phyloP scores from a whole-genome alignment of 176 grass and related monocot genomes.

The Oryza longistaminata region DNA sequence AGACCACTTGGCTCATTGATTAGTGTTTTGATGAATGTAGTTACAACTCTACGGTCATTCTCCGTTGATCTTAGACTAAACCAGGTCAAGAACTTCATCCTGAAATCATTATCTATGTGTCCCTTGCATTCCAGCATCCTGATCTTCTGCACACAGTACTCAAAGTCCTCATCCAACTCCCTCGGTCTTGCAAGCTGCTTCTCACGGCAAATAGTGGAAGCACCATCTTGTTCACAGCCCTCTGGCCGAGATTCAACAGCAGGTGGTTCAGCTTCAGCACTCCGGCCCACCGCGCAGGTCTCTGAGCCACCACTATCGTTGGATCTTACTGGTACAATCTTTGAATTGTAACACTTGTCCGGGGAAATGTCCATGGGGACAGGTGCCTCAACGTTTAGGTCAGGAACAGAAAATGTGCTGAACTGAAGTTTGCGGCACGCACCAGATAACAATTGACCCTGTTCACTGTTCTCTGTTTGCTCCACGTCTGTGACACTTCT shows the following conservation, averaged over 20 bases:
- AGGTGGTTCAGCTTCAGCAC: conserved; percentile 52
- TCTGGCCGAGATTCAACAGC: conserved; percentile 61
- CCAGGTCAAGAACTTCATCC: conserved; percentile 95
- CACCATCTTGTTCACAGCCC: conserved; percentile 48
- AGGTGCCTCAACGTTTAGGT: conserved; percentile 72
- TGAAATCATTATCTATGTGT: conserved; percentile 72
- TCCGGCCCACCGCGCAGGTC: conserved; percentile 56
- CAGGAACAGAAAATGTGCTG: conserved; percentile 69
- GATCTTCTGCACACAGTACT: conserved; percentile 89
- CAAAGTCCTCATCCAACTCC: conserved; percentile 60
- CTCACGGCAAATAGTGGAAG: conserved; percentile 37
- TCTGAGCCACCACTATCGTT: conserved; percentile 83
- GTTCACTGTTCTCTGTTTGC: conserved; percentile 43
- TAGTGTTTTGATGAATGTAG: conserved; percentile 68
- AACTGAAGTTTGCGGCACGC: conserved; percentile 75
- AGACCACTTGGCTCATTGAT: conserved; percentile 65
- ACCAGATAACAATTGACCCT: conserved; percentile 39
- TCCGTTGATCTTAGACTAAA: conserved; percentile 73
- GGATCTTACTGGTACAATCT: conserved; percentile 52
- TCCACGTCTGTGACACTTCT: conserved; percentile 57
- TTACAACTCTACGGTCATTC: conserved; percentile 66
- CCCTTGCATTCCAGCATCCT: conserved; percentile 71
- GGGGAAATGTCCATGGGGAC: conserved; percentile 48
- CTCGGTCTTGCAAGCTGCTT: conserved; percentile 17
- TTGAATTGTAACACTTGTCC: conserved; percentile 50